Base-by-base conservation (phyloP, 805 yeast genomes). In the Suhomyces sp. region DNA sequence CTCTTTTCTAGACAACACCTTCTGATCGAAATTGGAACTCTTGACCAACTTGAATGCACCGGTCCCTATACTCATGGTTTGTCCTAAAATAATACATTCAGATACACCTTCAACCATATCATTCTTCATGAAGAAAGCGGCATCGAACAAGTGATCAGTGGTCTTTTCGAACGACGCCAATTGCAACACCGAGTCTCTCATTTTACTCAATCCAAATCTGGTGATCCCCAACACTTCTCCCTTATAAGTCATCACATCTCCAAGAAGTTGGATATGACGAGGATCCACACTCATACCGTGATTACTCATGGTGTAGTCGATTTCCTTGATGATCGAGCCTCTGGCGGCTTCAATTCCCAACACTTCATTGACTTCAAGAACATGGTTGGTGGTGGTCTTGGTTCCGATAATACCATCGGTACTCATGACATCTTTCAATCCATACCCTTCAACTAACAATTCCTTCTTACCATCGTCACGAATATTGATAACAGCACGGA, bases 281-380 rank as follows among this genome's bases (percentile, higher is more conserved):
- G 98, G 98, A 72, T 93, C 99, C 32, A 93, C 97, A 60, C 95
- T 87, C 98, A 93, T 93, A 65, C 99, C 99, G 71, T 93, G 98
- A 64, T 88, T 88, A 57, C 95, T 81, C 99, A 93, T 93, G 36
- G 98, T 93, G 57, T 88, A 88, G 56, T 86, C 95, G 61, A 93
- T 93, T 68, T 93, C 99, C 44, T 80, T 80, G 56, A 93, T 84
- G 58, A 93, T 93, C 49, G 95, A 83, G 0, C 88, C 68, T 59
- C 99, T 76, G 1, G 98, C 98, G 2, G 99, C 99, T 61, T 93
- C 99, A 46, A 93, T 95, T 53, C 99, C 99, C 43, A 93, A 70
- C 4, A 91, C 97, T 45, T 79, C 78, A 48, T 77, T 79, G 44
- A 91, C 88, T 59, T 93, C 99, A 43, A 93, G 67, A 21, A 93